Percentiles rank a stretch among this genome's conserved stretches.
Conservation (phyloP, 108 stramenopile genomes). For the Skeletonema marinoi region DNA sequence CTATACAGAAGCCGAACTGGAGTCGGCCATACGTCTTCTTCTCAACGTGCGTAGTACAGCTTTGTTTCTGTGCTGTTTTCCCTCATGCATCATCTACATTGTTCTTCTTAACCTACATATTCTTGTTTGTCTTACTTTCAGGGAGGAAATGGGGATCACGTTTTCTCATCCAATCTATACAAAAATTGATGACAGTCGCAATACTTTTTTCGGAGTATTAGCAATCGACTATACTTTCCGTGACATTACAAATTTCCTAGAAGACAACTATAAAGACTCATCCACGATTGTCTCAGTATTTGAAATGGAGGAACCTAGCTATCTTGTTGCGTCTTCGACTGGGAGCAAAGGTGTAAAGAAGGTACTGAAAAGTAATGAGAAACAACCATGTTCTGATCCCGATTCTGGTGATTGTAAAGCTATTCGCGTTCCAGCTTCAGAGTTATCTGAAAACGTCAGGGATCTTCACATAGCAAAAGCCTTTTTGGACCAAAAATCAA, state of each 20-base stretch:
- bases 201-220: constrained; percentile 51
- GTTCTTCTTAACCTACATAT: too few species aligned
- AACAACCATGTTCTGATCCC: constrained; percentile 9
- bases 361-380: constrained; percentile 15
- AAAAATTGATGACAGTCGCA: constrained; percentile 13
- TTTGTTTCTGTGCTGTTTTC: too few species aligned
- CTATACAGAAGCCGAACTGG: constrained; percentile 38
- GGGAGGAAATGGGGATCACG: constrained; percentile 40
- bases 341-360: constrained; percentile 25
- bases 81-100: too few species aligned
- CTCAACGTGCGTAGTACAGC: neutral
- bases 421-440: constrained; percentile 22
- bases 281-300: constrained; percentile 31
- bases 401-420: constrained; percentile 20
- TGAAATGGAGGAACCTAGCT: constrained; percentile 44
- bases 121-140: neutral
- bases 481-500: constrained; percentile 14
- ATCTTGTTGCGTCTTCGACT: constrained; percentile 48
- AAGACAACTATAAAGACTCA: constrained; percentile 24
- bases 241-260: constrained; percentile 25
- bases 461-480: constrained; percentile 36
- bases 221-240: constrained; percentile 43
- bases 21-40: constrained; percentile 46
- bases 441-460: constrained; percentile 5
- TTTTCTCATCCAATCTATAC: constrained; percentile 39